Percentiles rank a stretch among this genome's conserved stretches.
Conservation (phyloP, 345 rosid genomes). For the Salix koriyanagi region DNA sequence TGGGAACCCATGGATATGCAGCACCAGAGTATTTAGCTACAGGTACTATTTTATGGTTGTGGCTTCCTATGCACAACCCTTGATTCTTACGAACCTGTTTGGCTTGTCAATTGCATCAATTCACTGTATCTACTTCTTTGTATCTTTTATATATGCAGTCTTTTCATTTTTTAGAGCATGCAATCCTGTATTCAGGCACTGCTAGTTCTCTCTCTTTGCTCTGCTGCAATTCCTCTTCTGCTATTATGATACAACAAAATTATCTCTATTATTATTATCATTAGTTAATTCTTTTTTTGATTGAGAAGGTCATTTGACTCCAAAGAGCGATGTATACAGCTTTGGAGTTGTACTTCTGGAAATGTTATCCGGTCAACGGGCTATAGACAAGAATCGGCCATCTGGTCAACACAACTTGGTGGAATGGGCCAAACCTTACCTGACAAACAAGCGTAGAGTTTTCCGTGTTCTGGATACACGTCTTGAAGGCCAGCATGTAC, state of each 20-base stretch:
- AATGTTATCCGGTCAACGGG: conserved; percentile 81
- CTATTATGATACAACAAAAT: background rate
- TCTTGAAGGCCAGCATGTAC: conserved; percentile 66
- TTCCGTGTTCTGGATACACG: conserved; percentile 64
- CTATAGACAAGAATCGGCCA: conserved; percentile 85
- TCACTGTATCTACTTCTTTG: background rate
- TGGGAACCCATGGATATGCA: conserved; percentile 96
- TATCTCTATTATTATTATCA: conserved; percentile 4
- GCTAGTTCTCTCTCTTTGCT: background rate
- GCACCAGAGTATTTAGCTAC: conserved; percentile 94
- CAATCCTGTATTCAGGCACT: background rate
- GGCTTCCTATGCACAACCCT: background rate
- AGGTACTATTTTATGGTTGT: conserved; percentile 29
- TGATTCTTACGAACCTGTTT: background rate
- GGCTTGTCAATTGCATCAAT: background rate
- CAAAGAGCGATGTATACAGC: conserved; percentile 90
- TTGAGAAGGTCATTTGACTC: conserved; percentile 63
- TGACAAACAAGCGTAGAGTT: conserved; percentile 70
- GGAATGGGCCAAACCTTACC: conserved; percentile 87
- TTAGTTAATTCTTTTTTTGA: background rate
- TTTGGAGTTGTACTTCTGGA: conserved; percentile 93
- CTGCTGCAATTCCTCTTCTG: background rate
- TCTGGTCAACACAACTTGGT: conserved; percentile 79
- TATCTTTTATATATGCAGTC: too few relatives aligned
- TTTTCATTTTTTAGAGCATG: background rate